Conservation (phyloP, 495 filamentous ascomycete genomes). For the Neurospora sp. region DNA sequence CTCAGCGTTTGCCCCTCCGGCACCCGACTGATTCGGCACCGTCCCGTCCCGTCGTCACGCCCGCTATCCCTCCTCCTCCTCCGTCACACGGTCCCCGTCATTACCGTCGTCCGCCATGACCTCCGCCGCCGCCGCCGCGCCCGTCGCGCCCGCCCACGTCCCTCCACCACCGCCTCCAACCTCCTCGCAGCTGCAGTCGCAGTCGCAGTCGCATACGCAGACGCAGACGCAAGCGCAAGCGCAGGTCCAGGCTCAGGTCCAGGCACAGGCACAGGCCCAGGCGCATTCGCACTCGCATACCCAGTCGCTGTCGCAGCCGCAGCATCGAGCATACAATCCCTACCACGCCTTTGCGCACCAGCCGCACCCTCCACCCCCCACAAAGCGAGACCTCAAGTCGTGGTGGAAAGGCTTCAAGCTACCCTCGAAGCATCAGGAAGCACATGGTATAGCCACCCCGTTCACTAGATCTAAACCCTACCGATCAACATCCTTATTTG, state of each 20-base stretch:
- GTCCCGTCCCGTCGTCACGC: background rate
- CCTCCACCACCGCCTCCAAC: conserved; percentile 7
- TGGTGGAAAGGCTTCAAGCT: conserved; percentile 91
- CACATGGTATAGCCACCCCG: conserved; percentile 51
- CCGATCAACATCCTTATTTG: conserved; percentile 8
- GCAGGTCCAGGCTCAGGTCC: background rate
- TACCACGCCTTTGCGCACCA: conserved; percentile 4
- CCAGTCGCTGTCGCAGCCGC: conserved; percentile 3
- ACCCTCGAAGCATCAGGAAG: conserved; percentile 61
- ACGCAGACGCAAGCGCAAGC: background rate
- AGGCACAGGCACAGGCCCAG: background rate
- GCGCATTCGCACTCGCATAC: conserved; percentile 2
- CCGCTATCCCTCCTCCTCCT: background rate
- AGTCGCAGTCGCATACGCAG: conserved; percentile 4
- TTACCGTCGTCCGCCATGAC: conserved; percentile 14
- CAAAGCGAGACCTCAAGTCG: conserved; percentile 69
- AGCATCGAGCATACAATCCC: background rate
- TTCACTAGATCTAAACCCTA: conserved; percentile 9
- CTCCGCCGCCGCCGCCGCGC: conserved; percentile 14
- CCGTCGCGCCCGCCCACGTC: conserved; percentile 10
- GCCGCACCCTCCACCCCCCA: conserved; percentile 31
- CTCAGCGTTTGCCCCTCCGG: background rate
- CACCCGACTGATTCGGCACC: background rate
- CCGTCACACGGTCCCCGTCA: background rate
- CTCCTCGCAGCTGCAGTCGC: conserved; percentile 14